phyloP scores from a whole-genome alignment of 768 basidiomycete genomes.

The Suillus ampliporus region DNA sequence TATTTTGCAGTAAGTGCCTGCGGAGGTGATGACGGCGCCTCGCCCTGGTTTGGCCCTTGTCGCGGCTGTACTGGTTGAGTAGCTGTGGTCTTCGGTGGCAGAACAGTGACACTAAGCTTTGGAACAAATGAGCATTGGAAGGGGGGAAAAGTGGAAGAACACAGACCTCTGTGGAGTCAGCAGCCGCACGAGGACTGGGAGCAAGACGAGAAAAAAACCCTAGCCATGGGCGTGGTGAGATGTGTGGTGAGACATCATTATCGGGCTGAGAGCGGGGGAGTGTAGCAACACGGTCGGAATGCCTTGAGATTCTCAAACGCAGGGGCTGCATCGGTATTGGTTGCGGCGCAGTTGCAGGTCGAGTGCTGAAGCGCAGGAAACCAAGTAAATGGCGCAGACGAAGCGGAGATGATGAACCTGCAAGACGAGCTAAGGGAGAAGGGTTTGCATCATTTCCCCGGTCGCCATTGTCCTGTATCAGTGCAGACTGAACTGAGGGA shows the following conservation, averaged over 20 bases:
- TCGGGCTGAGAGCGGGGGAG: neutral
- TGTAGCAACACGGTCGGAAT: too few species aligned
- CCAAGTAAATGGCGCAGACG: too few species aligned
- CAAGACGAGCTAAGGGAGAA: too few species aligned
- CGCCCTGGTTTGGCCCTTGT: neutral
- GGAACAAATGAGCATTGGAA: neutral
- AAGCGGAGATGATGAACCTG: too few species aligned
- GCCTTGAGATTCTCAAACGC: too few species aligned
- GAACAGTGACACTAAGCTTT: neutral
- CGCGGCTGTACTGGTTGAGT: neutral
- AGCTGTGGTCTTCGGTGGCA: neutral
- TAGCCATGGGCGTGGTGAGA: neutral
- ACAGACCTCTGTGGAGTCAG: neutral
- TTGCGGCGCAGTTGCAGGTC: too few species aligned
- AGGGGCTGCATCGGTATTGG: too few species aligned
- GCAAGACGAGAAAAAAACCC: neutral
- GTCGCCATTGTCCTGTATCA: too few species aligned
- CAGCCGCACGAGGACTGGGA: neutral
- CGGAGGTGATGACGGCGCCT: neutral
- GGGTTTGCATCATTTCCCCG: too few species aligned
- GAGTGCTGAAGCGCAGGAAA: too few species aligned
- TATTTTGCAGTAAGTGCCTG: neutral
- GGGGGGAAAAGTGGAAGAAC: neutral
- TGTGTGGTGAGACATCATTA: neutral
- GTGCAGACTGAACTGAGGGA: too few species aligned